Evolutionary conservation across 495 filamentous ascomycete species (phyloP), one percentile per base, ranked within the genome.

Genomic region (Recurvomyces mirabilis): DNA sequence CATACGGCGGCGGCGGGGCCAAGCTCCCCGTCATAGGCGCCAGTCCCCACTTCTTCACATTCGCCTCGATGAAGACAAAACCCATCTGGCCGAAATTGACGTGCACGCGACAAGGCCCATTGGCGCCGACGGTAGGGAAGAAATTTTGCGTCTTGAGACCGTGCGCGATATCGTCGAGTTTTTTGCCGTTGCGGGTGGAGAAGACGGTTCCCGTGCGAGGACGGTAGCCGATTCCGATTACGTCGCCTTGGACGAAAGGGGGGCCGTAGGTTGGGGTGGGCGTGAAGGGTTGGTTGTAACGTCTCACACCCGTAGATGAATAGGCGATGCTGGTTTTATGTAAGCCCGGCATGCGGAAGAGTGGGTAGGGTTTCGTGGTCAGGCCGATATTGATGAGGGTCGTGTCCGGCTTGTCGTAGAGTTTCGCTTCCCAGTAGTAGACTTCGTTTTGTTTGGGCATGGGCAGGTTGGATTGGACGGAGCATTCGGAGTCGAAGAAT

Each of bases 381-480:
- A 98, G 79, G 32, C 91, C 91, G 46, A 98, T 82, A 54, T 80
- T 87, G 31, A 98, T 70, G 46, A 83, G 64, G 0, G 88, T 87
- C 13, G 68, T 72, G 26, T 95, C 91, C 3, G 91, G 89, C 64
- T 96, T 95, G 41, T 96, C 93, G 63, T 91, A 96, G 30, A 98
- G 79, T 65, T 98, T 98, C 12, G 91, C 85, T 59, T 98, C 91
- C 91, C 91, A 98, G 61, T 98, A 98, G 58, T 96, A 96, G 12
- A 95, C 88, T 59, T 98, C 91, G 55, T 98, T 96, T 59, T 98
- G 91, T 61, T 98, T 98, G 18, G 91, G 91, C 26, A 98, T 81
- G 0, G 91, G 91, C 29, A 98, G 66, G 53, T 98, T 98, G 62
- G 82, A 94, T 70, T 95, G 84, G 37, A 96, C 93, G 58, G 86